Base-by-base conservation (phyloP, 352 stramenopile species). In the Phytophthora pisi region DNA sequence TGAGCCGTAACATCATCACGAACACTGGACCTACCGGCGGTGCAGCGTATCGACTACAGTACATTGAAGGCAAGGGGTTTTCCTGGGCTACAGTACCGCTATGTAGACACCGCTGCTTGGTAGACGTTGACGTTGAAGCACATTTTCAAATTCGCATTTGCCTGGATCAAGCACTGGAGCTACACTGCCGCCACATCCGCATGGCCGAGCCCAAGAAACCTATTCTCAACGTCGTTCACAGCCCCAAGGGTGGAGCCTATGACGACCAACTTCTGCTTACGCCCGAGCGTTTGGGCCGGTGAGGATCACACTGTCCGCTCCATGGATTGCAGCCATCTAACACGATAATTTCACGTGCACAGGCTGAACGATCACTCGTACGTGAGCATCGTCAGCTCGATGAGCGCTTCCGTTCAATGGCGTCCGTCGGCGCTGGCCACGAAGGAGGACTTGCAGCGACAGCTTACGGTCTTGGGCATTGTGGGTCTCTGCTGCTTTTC, bases 401-500 rank as follows among this genome's bases (percentile, higher is more conserved):
- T 43, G 45, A 63, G 45, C 38, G 50, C 16, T n/a, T 60, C 49
- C 7, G 24, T 45, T 57, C 72, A 52, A n/a, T 66, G 43, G 42
- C 64, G 69, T 23, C 60, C 64, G 11, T 64, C 45, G 7, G 66
- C 61, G 28, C 46, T 73, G 60, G 60, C 69, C 9, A 69, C 69
- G 18, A 80, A 80, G 26, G 72, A 81, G 30, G 70, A 71, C 31
- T 43, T 61, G 53, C 73, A 76, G 18, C 76, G 76, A 56, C 66
- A 81, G 59, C 64, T 84, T 40, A 84, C 61, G n/a, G 75, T 67
- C 36, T 54, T 76, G 38, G 67, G 63, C 6, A 77, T 85, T 43
- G 65, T 79, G n/a, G 74, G 71, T 3, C 64, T 85, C 18, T 81
- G 63, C 65, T 82, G 78, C 64, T 82, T 82, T 46, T 66, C 75